Conservation (phyloP, 345 rosid genomes). For the Zanthoxylum bungeanum region DNA sequence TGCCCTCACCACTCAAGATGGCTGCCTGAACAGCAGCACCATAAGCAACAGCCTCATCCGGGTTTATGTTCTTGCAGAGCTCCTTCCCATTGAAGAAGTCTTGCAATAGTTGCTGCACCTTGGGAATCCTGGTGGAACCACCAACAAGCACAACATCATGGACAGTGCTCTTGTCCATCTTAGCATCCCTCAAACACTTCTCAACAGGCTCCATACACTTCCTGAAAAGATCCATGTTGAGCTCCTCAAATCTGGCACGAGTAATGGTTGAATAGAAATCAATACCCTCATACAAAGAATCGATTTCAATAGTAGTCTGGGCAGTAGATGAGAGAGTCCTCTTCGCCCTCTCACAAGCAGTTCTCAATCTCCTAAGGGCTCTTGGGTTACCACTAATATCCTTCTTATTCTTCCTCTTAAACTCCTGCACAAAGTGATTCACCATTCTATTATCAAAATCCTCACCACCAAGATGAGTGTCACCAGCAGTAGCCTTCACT, state of each 20-base stretch:
- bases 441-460: too few relatives aligned
- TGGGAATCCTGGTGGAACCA: conserved; percentile 54
- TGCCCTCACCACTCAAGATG: conserved; percentile 47
- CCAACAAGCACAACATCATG: conserved; percentile 57
- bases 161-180: conserved; percentile 49
- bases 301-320: conserved; percentile 45
- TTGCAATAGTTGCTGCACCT: conserved; percentile 48
- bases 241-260: conserved; percentile 47
- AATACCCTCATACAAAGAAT: conserved; percentile 47
- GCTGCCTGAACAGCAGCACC: conserved; percentile 59
- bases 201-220: conserved; percentile 55
- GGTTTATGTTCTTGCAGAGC: conserved; percentile 54
- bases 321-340: conserved; percentile 43
- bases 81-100: conserved; percentile 53
- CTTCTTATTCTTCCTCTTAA: conserved; percentile 51
- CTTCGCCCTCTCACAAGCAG: conserved; percentile 43
- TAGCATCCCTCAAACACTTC: conserved; percentile 54
- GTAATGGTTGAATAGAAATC: conserved; percentile 50
- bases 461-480: too few relatives aligned
- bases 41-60: conserved; percentile 54
- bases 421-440: conserved; percentile 52
- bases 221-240: conserved; percentile 48
- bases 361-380: conserved; percentile 51
- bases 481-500: too few relatives aligned
- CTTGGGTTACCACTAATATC: conserved; percentile 50